Conservation (phyloP, 75 land plant genomes). For the Pinus albicaulis region DNA sequence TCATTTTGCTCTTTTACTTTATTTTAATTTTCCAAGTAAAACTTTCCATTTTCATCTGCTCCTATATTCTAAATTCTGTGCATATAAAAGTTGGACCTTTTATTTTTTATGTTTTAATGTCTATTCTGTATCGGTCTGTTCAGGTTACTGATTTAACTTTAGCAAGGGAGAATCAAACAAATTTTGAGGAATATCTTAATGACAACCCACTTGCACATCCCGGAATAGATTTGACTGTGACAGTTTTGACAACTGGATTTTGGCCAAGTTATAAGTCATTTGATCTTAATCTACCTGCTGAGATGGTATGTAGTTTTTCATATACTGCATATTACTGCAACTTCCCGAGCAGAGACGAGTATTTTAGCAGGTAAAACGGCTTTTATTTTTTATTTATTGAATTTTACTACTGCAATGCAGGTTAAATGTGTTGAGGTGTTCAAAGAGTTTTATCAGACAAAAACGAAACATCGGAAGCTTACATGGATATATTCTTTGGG, state of each 20-base stretch:
- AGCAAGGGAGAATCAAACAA: slow-evolving; percentile 82
- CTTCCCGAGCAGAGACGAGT: not conserved
- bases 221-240: slow-evolving; percentile 95
- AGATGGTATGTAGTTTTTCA: slow-evolving; percentile 57
- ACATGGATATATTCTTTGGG: slow-evolving; percentile 97
- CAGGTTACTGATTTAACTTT: slow-evolving; percentile 96
- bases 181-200: slow-evolving; percentile 85
- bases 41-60: too few relatives aligned
- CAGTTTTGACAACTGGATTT: slow-evolving; percentile 93
- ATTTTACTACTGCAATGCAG: slow-evolving; percentile 19
- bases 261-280: slow-evolving; percentile 99
- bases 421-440: slow-evolving; percentile 83
- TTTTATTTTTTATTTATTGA: slow-evolving; percentile 3
- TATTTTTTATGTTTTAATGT: too few relatives aligned
- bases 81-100: not conserved
- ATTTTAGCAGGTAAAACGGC: not conserved
- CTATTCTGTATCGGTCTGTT: not conserved
- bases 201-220: slow-evolving; percentile 58
- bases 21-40: too few relatives aligned
- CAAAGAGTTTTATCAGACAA: slow-evolving; percentile 83
- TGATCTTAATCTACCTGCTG: slow-evolving; percentile 91
- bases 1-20: too few relatives aligned
- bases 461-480: slow-evolving; percentile 87
- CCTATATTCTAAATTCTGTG: not conserved
- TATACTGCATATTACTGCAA: not conserved